Evolutionary conservation across 2,329 filamentous ascomycete species (phyloP).

Genomic region (Amphichorda felina): DNA sequence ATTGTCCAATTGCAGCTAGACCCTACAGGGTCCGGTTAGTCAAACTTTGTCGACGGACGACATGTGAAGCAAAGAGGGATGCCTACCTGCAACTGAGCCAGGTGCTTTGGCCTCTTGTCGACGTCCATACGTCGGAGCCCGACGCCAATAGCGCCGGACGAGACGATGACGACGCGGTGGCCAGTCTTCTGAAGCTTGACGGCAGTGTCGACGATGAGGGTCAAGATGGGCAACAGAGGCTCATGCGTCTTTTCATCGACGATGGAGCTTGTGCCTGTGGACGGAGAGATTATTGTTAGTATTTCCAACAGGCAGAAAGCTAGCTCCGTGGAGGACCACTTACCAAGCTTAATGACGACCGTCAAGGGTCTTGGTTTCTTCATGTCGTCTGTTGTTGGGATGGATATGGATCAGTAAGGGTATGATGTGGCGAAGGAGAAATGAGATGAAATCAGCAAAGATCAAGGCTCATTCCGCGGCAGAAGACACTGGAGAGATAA

Average conservation of each 20-base stretch:
- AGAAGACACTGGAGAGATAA: background rate
- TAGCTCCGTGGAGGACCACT: slow-evolving; percentile 11
- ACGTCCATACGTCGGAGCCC: slow-evolving; percentile 84
- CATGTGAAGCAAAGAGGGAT: too few relatives aligned
- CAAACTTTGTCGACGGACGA: too few relatives aligned
- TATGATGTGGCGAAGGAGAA: too few relatives aligned
- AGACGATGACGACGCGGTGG: slow-evolving; percentile 90
- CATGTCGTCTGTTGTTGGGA: slow-evolving; percentile 39
- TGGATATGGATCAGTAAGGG: slow-evolving; percentile 1
- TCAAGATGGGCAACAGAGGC: slow-evolving; percentile 80
- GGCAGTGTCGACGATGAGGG: slow-evolving; percentile 87
- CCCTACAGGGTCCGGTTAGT: slow-evolving; percentile 36
- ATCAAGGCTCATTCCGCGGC: background rate
- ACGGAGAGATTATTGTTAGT: slow-evolving; percentile 1
- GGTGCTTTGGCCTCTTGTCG: slow-evolving; percentile 75
- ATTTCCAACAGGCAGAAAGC: background rate
- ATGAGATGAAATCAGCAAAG: background rate
- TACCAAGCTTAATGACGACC: slow-evolving; percentile 71
- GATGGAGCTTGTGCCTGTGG: slow-evolving; percentile 89
- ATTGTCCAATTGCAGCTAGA: slow-evolving; percentile 91
- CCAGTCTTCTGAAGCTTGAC: slow-evolving; percentile 81
- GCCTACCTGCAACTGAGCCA: slow-evolving; percentile 69
- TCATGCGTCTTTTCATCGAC: slow-evolving; percentile 94
- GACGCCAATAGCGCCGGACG: slow-evolving; percentile 92
- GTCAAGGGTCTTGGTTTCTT: slow-evolving; percentile 40